phyloP scores from a whole-genome alignment of 148 eudicot species.

The Chenopodium formosanum region DNA sequence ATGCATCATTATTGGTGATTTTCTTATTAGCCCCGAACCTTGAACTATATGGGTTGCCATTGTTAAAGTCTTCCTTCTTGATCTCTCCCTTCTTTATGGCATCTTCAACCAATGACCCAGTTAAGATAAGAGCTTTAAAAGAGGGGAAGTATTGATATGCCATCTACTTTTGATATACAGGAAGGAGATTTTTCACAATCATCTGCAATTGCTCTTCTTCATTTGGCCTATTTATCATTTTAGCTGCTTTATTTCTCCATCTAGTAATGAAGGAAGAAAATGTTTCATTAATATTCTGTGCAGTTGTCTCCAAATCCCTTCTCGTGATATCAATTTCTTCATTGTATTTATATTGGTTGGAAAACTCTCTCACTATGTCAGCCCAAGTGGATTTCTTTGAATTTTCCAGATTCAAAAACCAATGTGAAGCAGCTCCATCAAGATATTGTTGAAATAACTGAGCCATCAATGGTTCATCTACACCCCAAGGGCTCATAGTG shows the following conservation, averaged over 20 bases:
- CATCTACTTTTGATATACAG: not conserved
- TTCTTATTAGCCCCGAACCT: not conserved
- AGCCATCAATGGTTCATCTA: not conserved
- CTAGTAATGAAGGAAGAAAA: not conserved
- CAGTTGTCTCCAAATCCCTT: not conserved
- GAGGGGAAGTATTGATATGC: not conserved
- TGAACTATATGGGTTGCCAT: not conserved
- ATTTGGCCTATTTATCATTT: not conserved
- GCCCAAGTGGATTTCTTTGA: not conserved
- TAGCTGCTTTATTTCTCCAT: not conserved
- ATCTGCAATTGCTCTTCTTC: conserved; percentile 1
- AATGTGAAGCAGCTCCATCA: not conserved
- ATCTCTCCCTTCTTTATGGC: not conserved
- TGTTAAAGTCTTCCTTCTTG: not conserved
- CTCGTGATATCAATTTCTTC: not conserved
- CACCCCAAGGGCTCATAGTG: not conserved
- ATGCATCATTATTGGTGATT: no score
- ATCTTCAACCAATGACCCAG: not conserved
- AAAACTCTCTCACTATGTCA: not conserved
- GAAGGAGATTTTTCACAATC: not conserved
- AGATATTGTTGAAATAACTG: conserved; percentile 7
- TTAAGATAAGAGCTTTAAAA: not conserved
- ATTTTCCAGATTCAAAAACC: not conserved
- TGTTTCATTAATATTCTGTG: not conserved
- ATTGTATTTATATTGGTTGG: no score